Percentiles rank a stretch among this genome's conserved stretches.
Conservation (phyloP, 164 flowering plant species). For the Vitis amurensis region DNA sequence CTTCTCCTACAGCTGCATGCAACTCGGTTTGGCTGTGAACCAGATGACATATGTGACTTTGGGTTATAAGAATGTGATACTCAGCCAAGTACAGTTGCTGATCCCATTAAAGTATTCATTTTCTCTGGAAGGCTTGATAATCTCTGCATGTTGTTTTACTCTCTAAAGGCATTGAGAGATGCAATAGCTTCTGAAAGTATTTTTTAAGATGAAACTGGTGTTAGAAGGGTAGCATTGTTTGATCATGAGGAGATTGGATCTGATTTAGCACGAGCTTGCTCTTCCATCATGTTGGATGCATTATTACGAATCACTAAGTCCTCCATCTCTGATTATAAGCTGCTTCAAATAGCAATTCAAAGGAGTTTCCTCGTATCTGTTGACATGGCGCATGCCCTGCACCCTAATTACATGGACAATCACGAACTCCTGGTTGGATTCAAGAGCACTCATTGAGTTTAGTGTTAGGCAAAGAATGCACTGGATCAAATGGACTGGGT, state of each 20-base stretch:
- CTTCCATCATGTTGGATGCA: slow-evolving; percentile 92
- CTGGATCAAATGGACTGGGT: too few relatives aligned
- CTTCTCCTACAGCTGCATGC: too few relatives aligned
- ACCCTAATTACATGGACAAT: slow-evolving; percentile 35
- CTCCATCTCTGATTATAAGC: slow-evolving; percentile 62
- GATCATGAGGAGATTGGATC: slow-evolving; percentile 60
- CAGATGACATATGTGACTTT: too few relatives aligned
- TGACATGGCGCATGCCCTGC: slow-evolving; percentile 44
- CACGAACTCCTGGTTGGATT: too few relatives aligned
- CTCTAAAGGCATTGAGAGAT: slow-evolving; percentile 38
- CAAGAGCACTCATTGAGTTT: too few relatives aligned
- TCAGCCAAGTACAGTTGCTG: too few relatives aligned
- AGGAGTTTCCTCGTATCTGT: slow-evolving; percentile 81
- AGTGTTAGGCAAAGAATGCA: too few relatives aligned
- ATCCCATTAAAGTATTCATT: too few relatives aligned
- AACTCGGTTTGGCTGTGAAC: too few relatives aligned
- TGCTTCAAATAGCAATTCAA: slow-evolving; percentile 77
- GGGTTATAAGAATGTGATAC: too few relatives aligned
- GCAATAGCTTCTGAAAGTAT: slow-evolving; percentile 51
- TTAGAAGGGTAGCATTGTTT: slow-evolving; percentile 78
- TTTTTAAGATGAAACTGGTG: slow-evolving; percentile 52
- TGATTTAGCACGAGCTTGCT: slow-evolving; percentile 93
- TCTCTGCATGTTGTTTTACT: too few relatives aligned
- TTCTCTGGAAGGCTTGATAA: too few relatives aligned
- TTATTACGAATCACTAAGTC: slow-evolving; percentile 70